Evolutionary conservation across 129 eudicot genomes (phyloP), one percentile per base, ranked within the genome.

Genomic region (Logfia minima): DNA sequence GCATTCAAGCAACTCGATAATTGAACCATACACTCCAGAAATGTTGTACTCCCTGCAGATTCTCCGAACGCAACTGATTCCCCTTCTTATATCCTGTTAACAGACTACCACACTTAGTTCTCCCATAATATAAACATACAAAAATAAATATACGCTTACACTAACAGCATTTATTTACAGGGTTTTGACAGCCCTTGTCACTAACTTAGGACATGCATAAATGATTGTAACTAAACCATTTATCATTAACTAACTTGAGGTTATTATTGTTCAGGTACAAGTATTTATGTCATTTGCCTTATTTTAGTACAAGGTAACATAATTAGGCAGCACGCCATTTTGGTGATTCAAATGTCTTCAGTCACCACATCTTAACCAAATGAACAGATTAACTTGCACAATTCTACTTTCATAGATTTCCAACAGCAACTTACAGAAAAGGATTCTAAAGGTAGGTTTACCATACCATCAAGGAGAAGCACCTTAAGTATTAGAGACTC

Each of bases 1-100:
- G 59, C 99, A 95, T 28, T 95, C 96, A 18, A 95, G 92, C 88
- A 95, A 79, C 88, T 95, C 99, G 23, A 91, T 84, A 56, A 95
- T 70, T 14, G 97, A 87, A 53, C 99, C 99, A 88, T 78, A 83
- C 58, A 95, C 97, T 80, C 99, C 99, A 23, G 68, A 23, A 48
- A 95, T 89, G 10, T 64, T 74, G 71, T 85, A 64, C 41, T 95
- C 92, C 75, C 84, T 86, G 69, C 94, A 87, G 75, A 95, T 95
- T 83, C 90, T 88, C 71, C 89, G 70, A 41, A 95, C 88, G 41
- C 95, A 88, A 77, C 84, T 88, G 71, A 92, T 86, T 60, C 99
- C 99, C 80, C 97, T 86, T 83, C 97, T 86, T 70, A 95, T 90
- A 72, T 95, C 99, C 99, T 95, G 92, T 55, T 65, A 73, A 77